Evolutionary conservation across 2,329 filamentous ascomycete species (phyloP).

Genomic region (Epichloe bromicola): DNA sequence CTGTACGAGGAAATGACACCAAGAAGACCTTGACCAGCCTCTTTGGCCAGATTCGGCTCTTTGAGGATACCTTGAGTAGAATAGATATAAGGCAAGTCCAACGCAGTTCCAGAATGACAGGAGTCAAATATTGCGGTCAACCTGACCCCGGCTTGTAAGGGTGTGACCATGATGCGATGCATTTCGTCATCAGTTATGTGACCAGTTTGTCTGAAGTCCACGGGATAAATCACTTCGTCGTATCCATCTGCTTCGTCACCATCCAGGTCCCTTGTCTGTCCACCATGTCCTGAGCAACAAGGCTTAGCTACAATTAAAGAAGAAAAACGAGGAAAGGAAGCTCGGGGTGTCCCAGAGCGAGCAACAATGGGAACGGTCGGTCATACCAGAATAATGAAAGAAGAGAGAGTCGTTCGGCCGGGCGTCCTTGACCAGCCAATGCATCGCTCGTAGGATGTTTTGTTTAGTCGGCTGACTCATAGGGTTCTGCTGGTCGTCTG

Average conservation of each 20-base stretch:
- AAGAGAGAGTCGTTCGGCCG: slow-evolving; percentile 88
- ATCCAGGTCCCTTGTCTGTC: slow-evolving; percentile 68
- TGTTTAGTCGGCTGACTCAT: slow-evolving; percentile 96
- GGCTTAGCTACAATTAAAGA: neutral
- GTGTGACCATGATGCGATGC: slow-evolving; percentile 57
- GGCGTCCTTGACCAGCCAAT: slow-evolving; percentile 93
- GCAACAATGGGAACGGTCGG: neutral
- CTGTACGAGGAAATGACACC: slow-evolving; percentile 46
- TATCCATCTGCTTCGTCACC: slow-evolving; percentile 73
- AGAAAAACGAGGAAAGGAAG: neutral
- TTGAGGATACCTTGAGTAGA: slow-evolving; percentile 57
- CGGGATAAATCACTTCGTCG: slow-evolving; percentile 74
- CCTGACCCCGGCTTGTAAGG: slow-evolving; percentile 41
- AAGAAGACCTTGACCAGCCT: slow-evolving; percentile 51
- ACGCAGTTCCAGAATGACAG: slow-evolving; percentile 53
- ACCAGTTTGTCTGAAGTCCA: slow-evolving; percentile 66
- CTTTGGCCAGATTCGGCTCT: slow-evolving; percentile 54
- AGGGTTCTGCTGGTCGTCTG: slow-evolving; percentile 91
- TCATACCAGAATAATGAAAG: slow-evolving; percentile 82
- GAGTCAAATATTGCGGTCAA: slow-evolving; percentile 53
- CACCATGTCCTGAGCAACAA: slow-evolving; percentile 49
- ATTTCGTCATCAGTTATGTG: slow-evolving; percentile 78
- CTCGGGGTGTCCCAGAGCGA: too few species aligned
- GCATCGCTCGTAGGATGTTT: slow-evolving; percentile 92
- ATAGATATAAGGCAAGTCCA: slow-evolving; percentile 57